phyloP scores from a whole-genome alignment of 768 basidiomycete genomes.

The Boletus eberwhitei region DNA sequence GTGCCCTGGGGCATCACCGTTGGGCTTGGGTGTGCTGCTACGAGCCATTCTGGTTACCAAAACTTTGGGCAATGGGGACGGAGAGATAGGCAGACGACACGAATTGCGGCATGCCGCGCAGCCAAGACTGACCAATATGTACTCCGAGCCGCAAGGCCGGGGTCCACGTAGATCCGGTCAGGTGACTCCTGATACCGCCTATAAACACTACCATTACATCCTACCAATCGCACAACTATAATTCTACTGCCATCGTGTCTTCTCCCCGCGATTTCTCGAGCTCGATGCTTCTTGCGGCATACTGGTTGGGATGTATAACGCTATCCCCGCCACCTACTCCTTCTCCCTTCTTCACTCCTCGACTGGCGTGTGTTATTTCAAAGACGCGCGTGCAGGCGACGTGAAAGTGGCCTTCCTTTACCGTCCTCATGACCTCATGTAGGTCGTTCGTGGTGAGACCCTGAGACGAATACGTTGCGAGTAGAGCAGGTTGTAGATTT shows the following conservation, averaged over 20 bases:
- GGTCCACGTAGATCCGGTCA: slow-evolving; percentile 7
- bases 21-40: slow-evolving; percentile 29
- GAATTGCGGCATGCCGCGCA: slow-evolving; percentile 15
- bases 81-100: slow-evolving; percentile 29
- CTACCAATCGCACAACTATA: neutral
- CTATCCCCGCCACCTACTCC: slow-evolving; percentile 83
- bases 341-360: slow-evolving; percentile 82
- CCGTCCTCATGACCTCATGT: slow-evolving; percentile 75
- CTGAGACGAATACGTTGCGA: slow-evolving; percentile 60
- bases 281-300: slow-evolving; percentile 71
- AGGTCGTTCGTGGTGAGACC: slow-evolving; percentile 69
- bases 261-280: slow-evolving; percentile 46
- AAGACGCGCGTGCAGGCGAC: slow-evolving; percentile 97
- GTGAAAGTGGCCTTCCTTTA: slow-evolving; percentile 83
- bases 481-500: slow-evolving; percentile 74
- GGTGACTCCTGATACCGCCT: slow-evolving; percentile 22
- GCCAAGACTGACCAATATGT: slow-evolving; percentile 8
- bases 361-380: slow-evolving; percentile 79
- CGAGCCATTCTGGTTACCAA: slow-evolving; percentile 20
- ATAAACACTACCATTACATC: neutral
- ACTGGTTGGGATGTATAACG: slow-evolving; percentile 93
- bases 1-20: slow-evolving; percentile 12
- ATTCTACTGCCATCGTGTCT: slow-evolving; percentile 44
- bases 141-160: slow-evolving; percentile 1
- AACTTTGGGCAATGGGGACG: neutral